Evolutionary conservation across 257 asterid species (phyloP).

Genomic region (Striga asiatica): DNA sequence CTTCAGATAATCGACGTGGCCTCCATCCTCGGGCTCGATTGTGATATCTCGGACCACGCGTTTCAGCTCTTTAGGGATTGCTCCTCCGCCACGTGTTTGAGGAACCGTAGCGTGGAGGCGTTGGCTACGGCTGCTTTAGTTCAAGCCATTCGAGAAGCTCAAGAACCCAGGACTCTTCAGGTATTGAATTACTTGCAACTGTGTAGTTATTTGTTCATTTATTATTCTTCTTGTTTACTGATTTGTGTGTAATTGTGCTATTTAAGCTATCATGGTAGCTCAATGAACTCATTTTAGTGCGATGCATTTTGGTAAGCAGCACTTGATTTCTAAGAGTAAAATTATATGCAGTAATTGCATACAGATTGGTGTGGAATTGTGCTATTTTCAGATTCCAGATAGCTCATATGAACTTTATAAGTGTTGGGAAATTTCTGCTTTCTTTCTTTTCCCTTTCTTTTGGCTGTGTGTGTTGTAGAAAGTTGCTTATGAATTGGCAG

Average conservation of each 20-base stretch:
- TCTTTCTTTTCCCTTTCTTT: neutral
- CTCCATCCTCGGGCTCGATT: slow-evolving; percentile 72
- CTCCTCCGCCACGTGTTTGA: slow-evolving; percentile 82
- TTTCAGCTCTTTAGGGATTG: slow-evolving; percentile 98
- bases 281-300: neutral
- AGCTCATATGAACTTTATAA: neutral
- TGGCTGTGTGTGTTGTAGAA: neutral
- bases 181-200: slow-evolving; percentile 17
- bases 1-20: slow-evolving; percentile 94
- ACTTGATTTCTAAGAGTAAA: neutral
- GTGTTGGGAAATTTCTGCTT: neutral
- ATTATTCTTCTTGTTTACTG: neutral
- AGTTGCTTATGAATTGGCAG: too few species aligned
- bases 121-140: slow-evolving; percentile 95
- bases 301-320: neutral
- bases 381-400: neutral
- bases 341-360: too few species aligned
- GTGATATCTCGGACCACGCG: slow-evolving; percentile 88
- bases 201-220: neutral
- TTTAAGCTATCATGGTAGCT: neutral
- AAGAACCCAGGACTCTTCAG: slow-evolving; percentile 95
- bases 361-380: too few species aligned
- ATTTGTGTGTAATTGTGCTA: neutral
- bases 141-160: slow-evolving; percentile 95
- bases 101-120: slow-evolving; percentile 97